A percentile compares a stretch with the other conserved stretches of the same genome.
phyloP scores from a whole-genome alignment of 192 early-diverging fungal species.

The Coemansia sp. region DNA sequence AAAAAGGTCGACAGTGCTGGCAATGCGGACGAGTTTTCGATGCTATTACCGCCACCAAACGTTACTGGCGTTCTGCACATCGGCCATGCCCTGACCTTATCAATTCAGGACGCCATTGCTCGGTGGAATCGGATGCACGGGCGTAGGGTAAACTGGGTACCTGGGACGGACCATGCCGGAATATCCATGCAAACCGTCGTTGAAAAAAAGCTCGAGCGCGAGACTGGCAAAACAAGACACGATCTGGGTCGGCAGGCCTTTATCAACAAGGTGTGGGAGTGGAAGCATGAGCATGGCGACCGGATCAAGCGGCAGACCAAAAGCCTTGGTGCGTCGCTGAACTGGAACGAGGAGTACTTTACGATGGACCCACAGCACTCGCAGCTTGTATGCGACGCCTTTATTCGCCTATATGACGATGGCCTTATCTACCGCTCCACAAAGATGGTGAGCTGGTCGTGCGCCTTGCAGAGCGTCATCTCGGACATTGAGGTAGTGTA shows the following conservation, averaged over 20 bases:
- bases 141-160: slow-evolving; percentile 85
- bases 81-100: slow-evolving; percentile 88
- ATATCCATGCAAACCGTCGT: slow-evolving; percentile 97
- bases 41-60: slow-evolving; percentile 95
- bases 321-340: slow-evolving; percentile 80
- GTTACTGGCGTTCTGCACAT: slow-evolving; percentile 95
- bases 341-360: slow-evolving; percentile 85
- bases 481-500: slow-evolving; percentile 85
- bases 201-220: slow-evolving; percentile 73
- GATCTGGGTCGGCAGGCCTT: slow-evolving; percentile 86
- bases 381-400: slow-evolving; percentile 83
- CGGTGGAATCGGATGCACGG: slow-evolving; percentile 90
- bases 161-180: slow-evolving; percentile 97
- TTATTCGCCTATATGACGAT: slow-evolving; percentile 83
- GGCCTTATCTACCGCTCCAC: slow-evolving; percentile 91
- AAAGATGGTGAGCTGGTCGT: slow-evolving; percentile 95
- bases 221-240: slow-evolving; percentile 65
- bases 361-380: slow-evolving; percentile 83
- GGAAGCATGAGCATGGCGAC: slow-evolving; percentile 77
- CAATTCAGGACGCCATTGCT: slow-evolving; percentile 78
- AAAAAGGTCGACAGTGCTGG: slow-evolving; percentile 14
- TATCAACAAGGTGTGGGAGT: slow-evolving; percentile 81
- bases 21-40: slow-evolving; percentile 63
- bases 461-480: slow-evolving; percentile 87
- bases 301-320: slow-evolving; percentile 81